Conservation (phyloP, 805 yeast genomes). For the Ascoidea tarda region DNA sequence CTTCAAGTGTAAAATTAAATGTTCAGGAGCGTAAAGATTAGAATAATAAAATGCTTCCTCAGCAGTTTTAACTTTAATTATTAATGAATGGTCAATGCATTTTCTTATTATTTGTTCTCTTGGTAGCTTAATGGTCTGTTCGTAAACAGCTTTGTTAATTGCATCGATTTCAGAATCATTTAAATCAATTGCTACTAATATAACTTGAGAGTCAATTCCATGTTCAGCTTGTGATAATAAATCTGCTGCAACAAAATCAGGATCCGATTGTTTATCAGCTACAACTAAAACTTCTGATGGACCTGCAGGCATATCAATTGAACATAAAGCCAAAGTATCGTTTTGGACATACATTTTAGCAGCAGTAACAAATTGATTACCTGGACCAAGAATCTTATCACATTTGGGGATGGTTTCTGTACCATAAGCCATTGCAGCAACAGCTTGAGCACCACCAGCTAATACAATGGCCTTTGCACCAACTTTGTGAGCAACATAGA, state of each 20-base stretch:
- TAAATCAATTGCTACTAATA: constrained; percentile 71
- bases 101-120: constrained; percentile 88
- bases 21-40: constrained; percentile 94
- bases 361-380: constrained; percentile 98
- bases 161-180: constrained; percentile 41
- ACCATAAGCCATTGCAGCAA: constrained; percentile 98
- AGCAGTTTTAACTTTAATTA: constrained; percentile 50
- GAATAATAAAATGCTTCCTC: constrained; percentile 81
- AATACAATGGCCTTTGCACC: constrained; percentile 84
- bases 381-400: constrained; percentile 97
- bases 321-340: constrained; percentile 87
- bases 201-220: constrained; percentile 96
- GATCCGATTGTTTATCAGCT: constrained; percentile 79
- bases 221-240: constrained; percentile 97
- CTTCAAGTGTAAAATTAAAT: constrained; percentile 80
- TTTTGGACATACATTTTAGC: constrained; percentile 97
- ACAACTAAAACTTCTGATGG: constrained; percentile 97
- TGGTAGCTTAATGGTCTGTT: constrained; percentile 74
- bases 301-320: constrained; percentile 99
- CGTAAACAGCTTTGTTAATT: constrained; percentile 71
- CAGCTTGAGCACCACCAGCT: constrained; percentile 99
- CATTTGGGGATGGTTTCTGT: constrained; percentile 85
- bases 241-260: constrained; percentile 95
- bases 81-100: constrained; percentile 85
- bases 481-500: constrained; percentile 90